Base-by-base conservation (phyloP, 2,329 filamentous ascomycete genomes). In the Ampelomyces quisqualis region DNA sequence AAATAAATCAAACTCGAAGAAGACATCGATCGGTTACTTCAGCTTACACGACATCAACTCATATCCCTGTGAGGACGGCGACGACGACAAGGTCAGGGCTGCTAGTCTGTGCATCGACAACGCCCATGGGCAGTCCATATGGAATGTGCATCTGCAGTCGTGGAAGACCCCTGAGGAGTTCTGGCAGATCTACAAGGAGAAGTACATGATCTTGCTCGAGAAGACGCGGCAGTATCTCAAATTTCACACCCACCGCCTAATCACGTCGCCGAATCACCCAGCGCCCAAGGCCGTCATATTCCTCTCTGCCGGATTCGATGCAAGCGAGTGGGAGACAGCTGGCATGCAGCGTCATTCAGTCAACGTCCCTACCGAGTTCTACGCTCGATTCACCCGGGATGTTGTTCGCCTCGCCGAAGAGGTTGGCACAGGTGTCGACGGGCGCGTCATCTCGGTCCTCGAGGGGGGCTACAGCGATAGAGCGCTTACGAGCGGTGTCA, bases 31-130 rank as follows among this genome's bases (percentile, higher is more conserved):
- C 57, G 93, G 90, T 7, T 98, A 98, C 65, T 97, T 95, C 68
- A 96, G 90, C 65, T 68, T 98, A 29, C 93, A 98, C 66, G 93
- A 98, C 62, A 96, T 98, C 72, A 97, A 98, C 69, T 97, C 91
- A 0, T 98, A 94, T 61, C 93, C 94, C 0, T 98, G 93, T 65
- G 93, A 98, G 67, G 81, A 79, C 64, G 93, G 91, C n/a, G 91
- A 97, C 47, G 81, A 86, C 43, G 88, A 93, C 15, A 97, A 97
- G 69, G 85, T 97, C 36, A 88, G 86, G 62, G 95, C 91, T 57
- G 93, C 94, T 2, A 96, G 90, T 71, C 72, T 96, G 18, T 97
- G 94, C 65, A 84, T 98, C 49, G 90, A 97, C 46, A 90, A 90
- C 58, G 90, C 91, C 0, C 93, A 98, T 63, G 86, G 88, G 1